Base-by-base conservation (phyloP, 108 stramenopile species). In the Nitzschia sp. region DNA sequence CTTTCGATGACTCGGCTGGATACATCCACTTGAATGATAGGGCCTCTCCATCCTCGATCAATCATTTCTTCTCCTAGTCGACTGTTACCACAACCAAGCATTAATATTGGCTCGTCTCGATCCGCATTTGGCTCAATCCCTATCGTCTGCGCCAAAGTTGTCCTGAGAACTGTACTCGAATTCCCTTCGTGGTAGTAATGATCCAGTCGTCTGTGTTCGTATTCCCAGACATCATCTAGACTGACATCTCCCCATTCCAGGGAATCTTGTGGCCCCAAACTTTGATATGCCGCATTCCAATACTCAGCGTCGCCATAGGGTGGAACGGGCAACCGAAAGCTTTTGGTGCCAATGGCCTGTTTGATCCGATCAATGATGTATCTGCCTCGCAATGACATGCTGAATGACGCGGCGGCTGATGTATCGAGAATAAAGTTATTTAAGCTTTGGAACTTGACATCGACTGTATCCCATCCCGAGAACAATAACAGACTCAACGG, bases 81-180 rank as follows among this genome's bases (percentile, higher is more conserved):
- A 28, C 88, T 89, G 49, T 85, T 90, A 0, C 92, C 92, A 49
- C 89, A 93, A 19, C 92, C 92, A 13, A 93, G 62, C 48, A 93
- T 77, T 26, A 93, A 59, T 53, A 93, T 80, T 0, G 89, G 59
- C 58, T 85, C 81, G 33, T 85, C 68, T 19, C 49, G 46, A 11
- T 64, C 38, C 3, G 30, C 54, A 23, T 73, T 64, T 2, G 80
- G 60, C 0, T 70, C 27, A 17, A 81, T 34, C 8, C 54, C 45
- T n/a, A 86, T 48, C 1, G 79, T 68, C 23, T 86, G 64, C 18
- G 71, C 74, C 25, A 88, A 74, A 18, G 83, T 84, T n/a, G 82
- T 71, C 33, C 5, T 60, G 46, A 45, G 21, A 4, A 51, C 18
- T 8, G 13, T 17, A 19, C 21, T 51, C 9, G 59, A 17, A 25